These are phyloP conservation scores for Paraurostyla sp. DNA, from an alignment of 73 alveolate genomes.

Conservation along the genomic window DNA sequence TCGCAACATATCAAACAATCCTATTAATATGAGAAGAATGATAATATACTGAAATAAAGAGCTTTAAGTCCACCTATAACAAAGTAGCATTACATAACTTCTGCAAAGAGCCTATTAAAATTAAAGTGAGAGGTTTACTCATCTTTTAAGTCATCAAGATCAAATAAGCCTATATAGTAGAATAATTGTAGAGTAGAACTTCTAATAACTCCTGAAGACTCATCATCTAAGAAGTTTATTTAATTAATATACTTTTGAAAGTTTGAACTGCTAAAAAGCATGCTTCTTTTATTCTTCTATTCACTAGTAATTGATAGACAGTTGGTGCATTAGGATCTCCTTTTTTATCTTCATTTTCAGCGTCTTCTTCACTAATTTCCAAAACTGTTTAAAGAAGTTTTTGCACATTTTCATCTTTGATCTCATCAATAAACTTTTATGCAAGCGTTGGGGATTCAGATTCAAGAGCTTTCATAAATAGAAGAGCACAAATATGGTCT, in stretches of 20 bases:
- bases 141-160: background rate
- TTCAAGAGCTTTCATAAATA: constrained; percentile 12
- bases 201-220: background rate
- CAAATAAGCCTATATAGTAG: constrained; percentile 34
- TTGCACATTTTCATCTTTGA: background rate
- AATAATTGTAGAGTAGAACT: background rate
- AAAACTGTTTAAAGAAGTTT: background rate
- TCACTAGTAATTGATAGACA: background rate
- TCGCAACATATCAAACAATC: background rate
- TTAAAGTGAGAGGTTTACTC: background rate
- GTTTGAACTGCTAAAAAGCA: background rate
- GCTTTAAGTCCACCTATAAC: background rate
- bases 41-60: background rate
- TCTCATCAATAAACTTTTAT: background rate
- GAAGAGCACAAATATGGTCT: background rate
- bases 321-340: background rate
- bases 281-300: background rate
- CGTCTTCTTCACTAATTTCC: background rate
- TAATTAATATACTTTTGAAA: background rate
- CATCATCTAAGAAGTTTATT: background rate
- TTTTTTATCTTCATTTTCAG: background rate
- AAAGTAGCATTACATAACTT: background rate
- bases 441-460: background rate
- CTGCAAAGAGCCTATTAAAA: background rate
- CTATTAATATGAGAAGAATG: background rate